phyloP scores from a whole-genome alignment of 306 rosid species.

The Inga oerstediana region DNA sequence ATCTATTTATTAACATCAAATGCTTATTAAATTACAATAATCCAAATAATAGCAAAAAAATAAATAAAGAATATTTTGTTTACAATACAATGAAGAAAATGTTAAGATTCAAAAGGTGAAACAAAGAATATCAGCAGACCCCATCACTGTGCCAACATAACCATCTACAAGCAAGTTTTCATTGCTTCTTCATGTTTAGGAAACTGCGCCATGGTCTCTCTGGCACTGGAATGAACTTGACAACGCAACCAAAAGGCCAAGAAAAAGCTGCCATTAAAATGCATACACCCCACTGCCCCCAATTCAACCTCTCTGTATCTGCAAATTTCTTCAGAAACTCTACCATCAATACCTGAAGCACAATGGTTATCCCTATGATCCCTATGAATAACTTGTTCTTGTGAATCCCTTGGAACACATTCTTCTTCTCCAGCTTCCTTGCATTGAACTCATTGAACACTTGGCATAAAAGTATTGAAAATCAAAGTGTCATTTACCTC shows the following conservation, averaged over 20 bases:
- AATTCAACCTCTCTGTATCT: slow-evolving; percentile 33
- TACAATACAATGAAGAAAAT: neutral
- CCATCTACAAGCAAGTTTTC: neutral
- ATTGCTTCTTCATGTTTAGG: neutral
- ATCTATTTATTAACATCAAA: too few relatives aligned
- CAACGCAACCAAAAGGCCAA: slow-evolving; percentile 30
- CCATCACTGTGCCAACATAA: neutral
- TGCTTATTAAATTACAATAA: too few relatives aligned
- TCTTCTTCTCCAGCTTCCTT: too few relatives aligned
- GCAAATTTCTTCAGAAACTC: slow-evolving; percentile 34
- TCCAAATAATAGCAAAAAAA: too few relatives aligned
- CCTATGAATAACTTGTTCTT: slow-evolving; percentile 27
- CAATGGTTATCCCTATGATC: slow-evolving; percentile 16
- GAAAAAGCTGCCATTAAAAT: slow-evolving; percentile 14
- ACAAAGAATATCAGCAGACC: neutral
- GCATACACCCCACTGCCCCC: slow-evolving; percentile 27
- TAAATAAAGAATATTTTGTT: too few relatives aligned
- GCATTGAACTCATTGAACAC: too few relatives aligned
- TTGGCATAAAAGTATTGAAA: slow-evolving; percentile 33
- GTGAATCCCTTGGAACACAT: too few relatives aligned
- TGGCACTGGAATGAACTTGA: slow-evolving; percentile 29
- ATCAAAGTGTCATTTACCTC: slow-evolving; percentile 28
- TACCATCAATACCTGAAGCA: slow-evolving; percentile 33
- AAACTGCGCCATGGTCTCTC: neutral
- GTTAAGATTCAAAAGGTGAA: neutral